Percentiles rank a stretch among this genome's conserved stretches.
Evolutionary conservation across 2,329 filamentous ascomycete species (phyloP).

Genomic region (Coniochaeta hoffmannii): DNA sequence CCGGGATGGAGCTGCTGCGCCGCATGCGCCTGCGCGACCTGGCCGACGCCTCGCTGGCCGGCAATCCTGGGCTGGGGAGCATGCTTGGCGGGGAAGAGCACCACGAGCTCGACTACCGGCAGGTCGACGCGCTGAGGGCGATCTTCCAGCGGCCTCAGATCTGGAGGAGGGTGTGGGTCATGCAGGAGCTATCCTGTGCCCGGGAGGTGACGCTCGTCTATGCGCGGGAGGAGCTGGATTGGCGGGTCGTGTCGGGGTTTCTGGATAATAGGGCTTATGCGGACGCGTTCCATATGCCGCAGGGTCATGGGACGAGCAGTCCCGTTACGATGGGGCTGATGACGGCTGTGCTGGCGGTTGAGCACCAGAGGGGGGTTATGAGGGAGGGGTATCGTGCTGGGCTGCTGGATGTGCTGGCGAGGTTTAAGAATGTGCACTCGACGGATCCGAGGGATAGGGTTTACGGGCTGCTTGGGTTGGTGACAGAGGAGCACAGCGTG

Average conservation of each 20-base stretch:
- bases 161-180: conserved; percentile 11
- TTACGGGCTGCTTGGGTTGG: conserved; percentile 10
- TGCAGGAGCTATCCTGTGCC: conserved; percentile 11
- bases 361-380: conserved; percentile 7
- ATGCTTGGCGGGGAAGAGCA: neutral
- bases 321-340: neutral
- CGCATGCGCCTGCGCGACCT: neutral
- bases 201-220: conserved; percentile 6
- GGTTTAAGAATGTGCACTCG: neutral
- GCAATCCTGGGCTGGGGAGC: neutral
- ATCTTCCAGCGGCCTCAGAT: neutral
- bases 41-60: neutral
- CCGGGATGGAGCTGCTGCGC: neutral
- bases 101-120: neutral
- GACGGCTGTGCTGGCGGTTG: neutral
- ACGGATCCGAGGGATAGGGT: conserved; percentile 12
- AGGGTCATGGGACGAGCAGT: neutral
- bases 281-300: conserved; percentile 7
- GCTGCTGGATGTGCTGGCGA: neutral
- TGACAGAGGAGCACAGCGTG: conserved; percentile 6
- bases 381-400: neutral
- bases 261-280: conserved; percentile 4
- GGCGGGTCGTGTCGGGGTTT: conserved; percentile 7
- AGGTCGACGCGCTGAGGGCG: neutral
- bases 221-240: conserved; percentile 4